Conservation (phyloP, 139 green algal genomes). For the Tetratostichococcus sp. region DNA sequence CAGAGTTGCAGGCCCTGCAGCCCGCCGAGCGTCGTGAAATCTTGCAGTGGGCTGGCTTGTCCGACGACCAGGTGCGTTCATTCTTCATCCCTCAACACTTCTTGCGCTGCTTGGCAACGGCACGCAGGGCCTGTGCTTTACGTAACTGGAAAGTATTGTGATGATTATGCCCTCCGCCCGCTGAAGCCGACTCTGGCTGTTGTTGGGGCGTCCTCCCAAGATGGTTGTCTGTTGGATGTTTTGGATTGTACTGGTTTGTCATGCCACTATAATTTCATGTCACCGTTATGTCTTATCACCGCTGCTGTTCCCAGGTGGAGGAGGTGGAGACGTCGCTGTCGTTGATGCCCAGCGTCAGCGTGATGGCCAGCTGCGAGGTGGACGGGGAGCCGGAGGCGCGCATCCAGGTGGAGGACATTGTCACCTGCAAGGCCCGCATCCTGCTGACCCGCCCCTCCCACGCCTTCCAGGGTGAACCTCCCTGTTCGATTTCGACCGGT, state of each 20-base stretch:
- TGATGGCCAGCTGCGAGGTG: conserved; percentile 35
- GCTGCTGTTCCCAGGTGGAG: conserved; percentile 32
- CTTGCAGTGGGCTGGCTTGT: conserved; percentile 41
- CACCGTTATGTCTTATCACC: too few relatives aligned
- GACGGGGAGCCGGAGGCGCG: conserved; percentile 57
- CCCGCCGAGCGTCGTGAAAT: conserved; percentile 25
- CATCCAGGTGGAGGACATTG: conserved; percentile 63
- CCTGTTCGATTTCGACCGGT: too few relatives aligned
- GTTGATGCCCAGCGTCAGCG: conserved; percentile 43
- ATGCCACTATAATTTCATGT: too few relatives aligned
- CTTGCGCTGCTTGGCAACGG: too few relatives aligned
- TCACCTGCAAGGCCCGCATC: conserved; percentile 38
- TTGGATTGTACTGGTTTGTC: too few relatives aligned
- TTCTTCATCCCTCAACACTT: too few relatives aligned
- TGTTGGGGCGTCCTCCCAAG: too few relatives aligned
- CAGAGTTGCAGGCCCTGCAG: conserved; percentile 57
- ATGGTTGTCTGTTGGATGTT: too few relatives aligned
- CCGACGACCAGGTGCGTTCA: background rate
- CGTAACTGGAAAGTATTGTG: too few relatives aligned
- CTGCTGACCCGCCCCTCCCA: conserved; percentile 65
- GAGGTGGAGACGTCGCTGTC: conserved; percentile 54
- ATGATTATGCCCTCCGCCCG: too few relatives aligned
- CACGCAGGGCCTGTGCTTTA: too few relatives aligned
- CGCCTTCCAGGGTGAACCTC: conserved; percentile 4
- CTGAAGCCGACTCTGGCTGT: too few relatives aligned